Percentiles rank a stretch among this genome's conserved stretches.
Evolutionary conservation across 176 grass and related monocot genomes (phyloP).

Genomic region (Oropetium thomaeum): DNA sequence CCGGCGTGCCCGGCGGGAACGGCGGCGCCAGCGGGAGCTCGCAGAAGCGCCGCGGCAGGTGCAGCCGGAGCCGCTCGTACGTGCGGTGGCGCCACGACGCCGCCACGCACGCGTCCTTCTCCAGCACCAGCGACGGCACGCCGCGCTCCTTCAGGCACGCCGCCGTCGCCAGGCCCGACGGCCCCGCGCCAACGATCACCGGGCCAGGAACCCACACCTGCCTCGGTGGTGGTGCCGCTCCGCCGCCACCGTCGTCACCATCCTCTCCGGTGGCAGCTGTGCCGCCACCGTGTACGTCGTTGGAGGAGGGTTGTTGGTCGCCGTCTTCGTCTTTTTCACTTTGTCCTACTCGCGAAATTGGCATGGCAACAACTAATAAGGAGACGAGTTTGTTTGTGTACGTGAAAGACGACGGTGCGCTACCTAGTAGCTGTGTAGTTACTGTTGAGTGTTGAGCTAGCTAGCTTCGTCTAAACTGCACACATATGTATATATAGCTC

Average conservation of each 20-base stretch:
- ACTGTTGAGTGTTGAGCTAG: constrained; percentile 9
- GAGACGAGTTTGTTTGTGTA: not conserved
- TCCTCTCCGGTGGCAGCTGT: not conserved
- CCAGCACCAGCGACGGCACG: constrained; percentile 70
- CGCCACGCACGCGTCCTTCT: constrained; percentile 72
- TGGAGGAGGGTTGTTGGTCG: not conserved
- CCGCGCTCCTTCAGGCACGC: constrained; percentile 69
- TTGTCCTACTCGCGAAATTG: constrained; percentile 12
- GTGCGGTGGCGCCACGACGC: constrained; percentile 71
- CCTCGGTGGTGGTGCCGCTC: not conserved
- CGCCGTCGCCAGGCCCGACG: constrained; percentile 70
- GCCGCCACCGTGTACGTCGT: not conserved
- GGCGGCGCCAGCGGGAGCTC: constrained; percentile 61
- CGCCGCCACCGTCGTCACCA: not conserved
- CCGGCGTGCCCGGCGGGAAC: constrained; percentile 62
- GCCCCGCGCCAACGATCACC: constrained; percentile 77
- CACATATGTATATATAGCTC: not conserved
- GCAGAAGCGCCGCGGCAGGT: constrained; percentile 69
- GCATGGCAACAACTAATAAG: constrained; percentile 19
- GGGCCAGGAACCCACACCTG: constrained; percentile 84
- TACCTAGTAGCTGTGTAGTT: not conserved
- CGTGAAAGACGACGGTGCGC: not conserved
- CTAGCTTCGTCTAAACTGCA: constrained; percentile 1
- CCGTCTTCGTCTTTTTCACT: not conserved
- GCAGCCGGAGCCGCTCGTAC: constrained; percentile 79